Conservation (phyloP, 306 rosid genomes). For the Spatholobus suberectus region DNA sequence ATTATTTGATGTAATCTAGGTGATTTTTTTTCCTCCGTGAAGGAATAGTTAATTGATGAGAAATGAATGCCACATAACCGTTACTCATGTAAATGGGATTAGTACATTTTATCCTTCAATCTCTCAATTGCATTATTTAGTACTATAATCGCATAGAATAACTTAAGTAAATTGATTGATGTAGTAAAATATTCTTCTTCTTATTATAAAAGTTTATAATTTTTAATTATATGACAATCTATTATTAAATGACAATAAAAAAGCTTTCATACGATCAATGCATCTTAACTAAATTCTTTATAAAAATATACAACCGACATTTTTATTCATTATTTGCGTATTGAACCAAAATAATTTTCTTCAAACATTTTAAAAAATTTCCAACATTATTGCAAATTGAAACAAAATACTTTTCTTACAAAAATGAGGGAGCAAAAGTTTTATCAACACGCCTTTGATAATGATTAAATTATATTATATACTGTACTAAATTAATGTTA, state of each 20-base stretch:
- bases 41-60: slow-evolving; percentile 34
- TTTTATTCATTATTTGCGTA: too few relatives aligned
- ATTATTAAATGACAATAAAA: too few relatives aligned
- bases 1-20: slow-evolving; percentile 23
- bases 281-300: too few relatives aligned
- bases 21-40: background rate
- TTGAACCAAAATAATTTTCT: background rate
- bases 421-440: background rate
- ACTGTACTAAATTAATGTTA: background rate
- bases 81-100: slow-evolving; percentile 1
- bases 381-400: background rate
- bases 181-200: background rate
- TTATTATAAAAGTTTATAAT: background rate
- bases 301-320: too few relatives aligned
- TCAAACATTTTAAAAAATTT: too few relatives aligned
- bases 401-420: background rate
- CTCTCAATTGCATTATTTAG: background rate
- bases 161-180: background rate
- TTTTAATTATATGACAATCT: too few relatives aligned
- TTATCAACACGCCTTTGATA: slow-evolving; percentile 7
- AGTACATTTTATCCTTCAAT: background rate
- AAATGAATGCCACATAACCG: slow-evolving; percentile 15
- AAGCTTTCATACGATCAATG: too few relatives aligned
- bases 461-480: slow-evolving; percentile 5
- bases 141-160: background rate